Percentiles rank a stretch among this genome's conserved stretches.
phyloP scores from a whole-genome alignment of 768 basidiomycete species.

The Mycena albidolilacea region DNA sequence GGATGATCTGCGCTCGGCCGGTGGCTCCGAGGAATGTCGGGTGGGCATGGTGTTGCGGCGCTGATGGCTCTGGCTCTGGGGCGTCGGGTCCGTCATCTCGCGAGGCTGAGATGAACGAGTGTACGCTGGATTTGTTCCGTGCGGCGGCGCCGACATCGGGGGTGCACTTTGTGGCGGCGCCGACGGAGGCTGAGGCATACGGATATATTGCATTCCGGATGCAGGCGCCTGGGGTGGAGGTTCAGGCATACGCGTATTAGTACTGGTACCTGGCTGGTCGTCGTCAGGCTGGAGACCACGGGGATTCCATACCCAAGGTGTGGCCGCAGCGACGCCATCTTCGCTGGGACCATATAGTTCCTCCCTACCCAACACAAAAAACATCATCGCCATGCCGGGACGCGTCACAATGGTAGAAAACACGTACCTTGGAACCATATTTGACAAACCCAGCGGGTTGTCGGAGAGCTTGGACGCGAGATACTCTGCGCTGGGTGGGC shows the following conservation, averaged over 20 bases:
- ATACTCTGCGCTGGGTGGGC: conserved; percentile 75
- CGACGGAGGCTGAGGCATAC: background rate
- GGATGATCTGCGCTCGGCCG: conserved; percentile 36
- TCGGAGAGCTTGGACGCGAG: conserved; percentile 69
- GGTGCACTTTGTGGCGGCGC: conserved; percentile 33
- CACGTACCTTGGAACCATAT: conserved; percentile 77
- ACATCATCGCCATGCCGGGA: conserved; percentile 26
- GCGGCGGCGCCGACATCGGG: conserved; percentile 25
- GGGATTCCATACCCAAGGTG: conserved; percentile 86
- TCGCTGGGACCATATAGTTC: conserved; percentile 51
- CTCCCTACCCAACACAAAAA: conserved; percentile 44
- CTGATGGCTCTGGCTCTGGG: conserved; percentile 18
- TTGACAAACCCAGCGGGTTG: conserved; percentile 76
- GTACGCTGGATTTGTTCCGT: conserved; percentile 20
- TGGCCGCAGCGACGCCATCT: conserved; percentile 56
- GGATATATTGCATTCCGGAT: too few species aligned
- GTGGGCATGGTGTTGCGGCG: conserved; percentile 25
- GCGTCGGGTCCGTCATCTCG: conserved; percentile 35
- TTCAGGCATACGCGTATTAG: conserved; percentile 27
- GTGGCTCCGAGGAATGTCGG: conserved; percentile 47
- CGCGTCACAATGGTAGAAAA: conserved; percentile 3
- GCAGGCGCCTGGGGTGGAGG: conserved; percentile 30
- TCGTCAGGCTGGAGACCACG: conserved; percentile 56
- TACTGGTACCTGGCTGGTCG: conserved; percentile 37
- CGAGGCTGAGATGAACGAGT: conserved; percentile 28